Base-by-base conservation (phyloP, 2,329 filamentous ascomycete species). In the Grosmannia serpens region DNA sequence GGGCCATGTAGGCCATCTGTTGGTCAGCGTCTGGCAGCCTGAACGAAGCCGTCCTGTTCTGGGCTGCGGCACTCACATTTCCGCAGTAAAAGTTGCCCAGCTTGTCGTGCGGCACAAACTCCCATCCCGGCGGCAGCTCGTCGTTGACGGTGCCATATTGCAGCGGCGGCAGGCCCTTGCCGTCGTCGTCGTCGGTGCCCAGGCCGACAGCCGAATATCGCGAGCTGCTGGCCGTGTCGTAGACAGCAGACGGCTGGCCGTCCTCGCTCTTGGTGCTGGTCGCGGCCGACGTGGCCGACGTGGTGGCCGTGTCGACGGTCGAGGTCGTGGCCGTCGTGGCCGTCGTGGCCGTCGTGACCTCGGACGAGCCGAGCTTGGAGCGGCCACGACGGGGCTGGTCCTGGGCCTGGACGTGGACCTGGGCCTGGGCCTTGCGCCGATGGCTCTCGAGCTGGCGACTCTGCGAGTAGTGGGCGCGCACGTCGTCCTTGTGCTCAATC, bases 21-120 rank as follows among this genome's bases (percentile, higher is more conserved):
- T 55, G 1, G 15, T n/a, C n/a, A n/a, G n/a, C n/a, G 41, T 56
- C 17, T 11, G 54, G 51, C 9, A 50, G 35, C 35, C 4, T 4
- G 17, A 4, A 9, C 15, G 35, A 38, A 35, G 33, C 29, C 29
- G 29, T 31, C 29, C 5, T 1, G 3, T 44, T 29, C 26, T 7
- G 10, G 15, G 2, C 9, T 29, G n/a, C 17, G 20, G 20, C 26
- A 75, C 82, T 74, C 68, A 86, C 84, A 70, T 96, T 99, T 62
- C 94, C 94, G 35, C 86, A 88, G 72, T 95, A 97, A 70, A 99
- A 95, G 67, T 89, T 96, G 53, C 91, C 91, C 58, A 99, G 76
- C 33, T 86, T 89, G 62, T 94, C 84, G 62, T 87, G 81, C 0
- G 87, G 82, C 3, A 87, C 74, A 24, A 87, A 74, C 61, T 87